Percentiles rank a stretch among this genome's conserved stretches.
Evolutionary conservation across 176 grass and related monocot genomes (phyloP).

Genomic region (Bothriochloa decipiens): DNA sequence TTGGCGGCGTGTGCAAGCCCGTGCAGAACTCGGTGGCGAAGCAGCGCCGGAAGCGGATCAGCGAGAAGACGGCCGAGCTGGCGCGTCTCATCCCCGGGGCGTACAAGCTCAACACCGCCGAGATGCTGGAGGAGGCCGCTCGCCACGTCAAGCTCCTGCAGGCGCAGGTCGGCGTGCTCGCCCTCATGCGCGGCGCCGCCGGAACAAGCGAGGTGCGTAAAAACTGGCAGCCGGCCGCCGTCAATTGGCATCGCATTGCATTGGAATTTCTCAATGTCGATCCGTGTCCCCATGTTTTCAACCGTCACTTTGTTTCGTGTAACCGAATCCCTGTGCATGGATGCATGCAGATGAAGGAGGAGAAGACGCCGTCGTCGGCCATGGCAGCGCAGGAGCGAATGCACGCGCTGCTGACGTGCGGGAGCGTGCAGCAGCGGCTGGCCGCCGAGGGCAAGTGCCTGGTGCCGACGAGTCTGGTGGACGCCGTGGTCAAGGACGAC

Average conservation of each 20-base stretch:
- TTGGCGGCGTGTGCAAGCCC: constrained; percentile 11
- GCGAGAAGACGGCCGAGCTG: constrained; percentile 76
- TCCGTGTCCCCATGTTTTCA: background rate
- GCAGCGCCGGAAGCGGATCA: constrained; percentile 78
- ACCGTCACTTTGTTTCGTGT: background rate
- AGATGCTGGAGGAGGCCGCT: constrained; percentile 68
- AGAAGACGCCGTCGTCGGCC: constrained; percentile 29
- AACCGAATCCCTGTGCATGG: background rate
- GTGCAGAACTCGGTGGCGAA: constrained; percentile 55
- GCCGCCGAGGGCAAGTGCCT: constrained; percentile 62
- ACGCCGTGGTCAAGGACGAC: constrained; percentile 44
- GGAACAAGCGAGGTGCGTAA: constrained; percentile 42
- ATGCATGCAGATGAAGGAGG: constrained; percentile 16
- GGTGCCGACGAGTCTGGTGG: constrained; percentile 54
- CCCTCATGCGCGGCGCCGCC: constrained; percentile 46
- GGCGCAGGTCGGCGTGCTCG: constrained; percentile 76
- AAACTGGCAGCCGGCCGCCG: background rate
- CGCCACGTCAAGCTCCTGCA: constrained; percentile 77
- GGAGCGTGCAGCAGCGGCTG: constrained; percentile 56
- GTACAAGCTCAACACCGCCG: constrained; percentile 70
- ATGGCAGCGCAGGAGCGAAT: constrained; percentile 39
- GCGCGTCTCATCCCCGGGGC: constrained; percentile 70
- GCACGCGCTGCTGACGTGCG: constrained; percentile 48
- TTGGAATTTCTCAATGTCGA: background rate
- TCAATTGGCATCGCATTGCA: background rate